A percentile compares a stretch with the other conserved stretches of the same genome.
These are phyloP conservation scores for Tetrahymena malaccensis DNA, from an alignment of 73 alveolate genomes.

Conservation along the genomic window DNA sequence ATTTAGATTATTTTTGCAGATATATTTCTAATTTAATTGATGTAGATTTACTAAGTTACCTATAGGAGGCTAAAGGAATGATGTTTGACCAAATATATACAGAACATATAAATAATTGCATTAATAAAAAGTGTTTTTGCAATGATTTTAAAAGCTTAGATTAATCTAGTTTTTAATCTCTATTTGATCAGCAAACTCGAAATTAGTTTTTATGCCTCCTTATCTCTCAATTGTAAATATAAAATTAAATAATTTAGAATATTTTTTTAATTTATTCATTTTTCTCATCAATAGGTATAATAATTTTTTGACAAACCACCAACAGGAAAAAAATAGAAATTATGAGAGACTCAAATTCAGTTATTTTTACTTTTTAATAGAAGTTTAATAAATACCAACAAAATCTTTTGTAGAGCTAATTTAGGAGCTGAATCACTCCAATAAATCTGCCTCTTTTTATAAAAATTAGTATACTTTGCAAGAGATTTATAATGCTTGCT, in stretches of 20 bases:
- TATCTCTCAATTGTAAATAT: neutral
- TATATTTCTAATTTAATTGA: neutral
- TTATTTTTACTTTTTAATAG: neutral
- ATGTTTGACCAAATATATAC: neutral
- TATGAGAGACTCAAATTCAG: neutral
- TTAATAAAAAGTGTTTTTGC: neutral
- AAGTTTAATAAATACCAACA: neutral
- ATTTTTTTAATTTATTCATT: no score
- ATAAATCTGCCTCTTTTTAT: neutral
- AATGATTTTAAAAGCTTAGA: neutral
- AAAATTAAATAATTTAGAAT: no score
- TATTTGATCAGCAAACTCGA: neutral
- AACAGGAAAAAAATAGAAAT: neutral
- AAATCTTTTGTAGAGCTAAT: neutral
- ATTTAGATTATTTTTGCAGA: neutral
- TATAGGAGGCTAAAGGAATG: neutral
- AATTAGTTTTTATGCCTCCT: neutral
- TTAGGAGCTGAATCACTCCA: neutral
- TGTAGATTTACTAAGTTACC: neutral
- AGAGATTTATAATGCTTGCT: neutral
- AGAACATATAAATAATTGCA: neutral
- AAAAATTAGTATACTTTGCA: neutral
- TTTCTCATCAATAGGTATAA: neutral
- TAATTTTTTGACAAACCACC: neutral
- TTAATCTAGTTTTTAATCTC: neutral